Evolutionary conservation across 2,329 filamentous ascomycete species (phyloP).

Genomic region (Chaetomium strumarium): DNA sequence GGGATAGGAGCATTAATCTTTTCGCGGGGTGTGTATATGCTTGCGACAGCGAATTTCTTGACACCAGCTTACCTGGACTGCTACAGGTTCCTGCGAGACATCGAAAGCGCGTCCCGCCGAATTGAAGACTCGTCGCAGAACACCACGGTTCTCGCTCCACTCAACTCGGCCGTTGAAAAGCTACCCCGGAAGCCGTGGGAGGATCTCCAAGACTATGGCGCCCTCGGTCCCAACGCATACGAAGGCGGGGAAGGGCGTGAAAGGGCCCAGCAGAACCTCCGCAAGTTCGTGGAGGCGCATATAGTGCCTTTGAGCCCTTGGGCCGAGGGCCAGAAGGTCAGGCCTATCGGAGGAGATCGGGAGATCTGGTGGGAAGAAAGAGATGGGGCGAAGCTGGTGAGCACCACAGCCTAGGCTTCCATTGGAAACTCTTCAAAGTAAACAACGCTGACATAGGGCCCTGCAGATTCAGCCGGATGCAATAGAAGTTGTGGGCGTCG

Average conservation of each 20-base stretch:
- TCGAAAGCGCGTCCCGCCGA: slow-evolving; percentile 60
- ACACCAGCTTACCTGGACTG: not conserved
- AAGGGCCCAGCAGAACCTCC: slow-evolving; percentile 69
- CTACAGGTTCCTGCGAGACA: slow-evolving; percentile 60
- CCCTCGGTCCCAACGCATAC: slow-evolving; percentile 65
- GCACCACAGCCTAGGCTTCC: not conserved
- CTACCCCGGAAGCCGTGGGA: slow-evolving; percentile 87
- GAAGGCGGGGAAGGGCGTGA: slow-evolving; percentile 68
- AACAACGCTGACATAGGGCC: not conserved
- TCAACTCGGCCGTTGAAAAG: slow-evolving; percentile 72
- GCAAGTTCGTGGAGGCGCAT: slow-evolving; percentile 79
- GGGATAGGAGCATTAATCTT: slow-evolving; percentile 71
- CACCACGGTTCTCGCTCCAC: slow-evolving; percentile 80
- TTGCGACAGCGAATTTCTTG: not conserved
- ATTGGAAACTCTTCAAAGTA: not conserved
- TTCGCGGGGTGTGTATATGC: slow-evolving; percentile 56
- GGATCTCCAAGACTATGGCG: slow-evolving; percentile 64
- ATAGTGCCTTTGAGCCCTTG: slow-evolving; percentile 72
- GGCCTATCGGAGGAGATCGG: slow-evolving; percentile 57
- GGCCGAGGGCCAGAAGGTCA: slow-evolving; percentile 58
- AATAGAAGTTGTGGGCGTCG: slow-evolving; percentile 69
- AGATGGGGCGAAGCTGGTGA: slow-evolving; percentile 59
- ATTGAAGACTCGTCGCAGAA: slow-evolving; percentile 62
- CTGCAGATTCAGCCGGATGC: slow-evolving; percentile 68
- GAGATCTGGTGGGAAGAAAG: slow-evolving; percentile 79